Evolutionary conservation across 176 grass and related monocot genomes (phyloP).

Genomic region (Coix lacrymajobi): DNA sequence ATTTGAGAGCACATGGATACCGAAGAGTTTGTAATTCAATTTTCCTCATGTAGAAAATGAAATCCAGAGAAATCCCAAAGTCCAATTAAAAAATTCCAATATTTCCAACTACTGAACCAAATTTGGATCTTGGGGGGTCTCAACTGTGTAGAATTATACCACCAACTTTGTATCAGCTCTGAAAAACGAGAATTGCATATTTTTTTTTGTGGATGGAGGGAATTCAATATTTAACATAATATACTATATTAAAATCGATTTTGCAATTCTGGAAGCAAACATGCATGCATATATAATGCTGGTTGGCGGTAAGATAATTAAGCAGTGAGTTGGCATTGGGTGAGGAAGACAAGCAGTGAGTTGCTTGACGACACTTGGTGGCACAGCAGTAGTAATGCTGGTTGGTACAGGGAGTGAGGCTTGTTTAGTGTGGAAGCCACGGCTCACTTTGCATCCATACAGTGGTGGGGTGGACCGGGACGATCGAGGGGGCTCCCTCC

Average conservation of each 20-base stretch:
- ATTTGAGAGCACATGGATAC: neutral
- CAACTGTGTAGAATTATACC: no score
- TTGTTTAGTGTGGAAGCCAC: constrained; percentile 91
- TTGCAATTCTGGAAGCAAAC: neutral
- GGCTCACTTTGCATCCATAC: neutral
- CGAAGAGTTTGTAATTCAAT: neutral
- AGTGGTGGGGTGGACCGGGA: neutral
- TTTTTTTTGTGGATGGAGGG: no score
- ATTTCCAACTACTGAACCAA: neutral
- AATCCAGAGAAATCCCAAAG: neutral
- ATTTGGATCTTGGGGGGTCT: neutral
- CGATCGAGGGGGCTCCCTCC: neutral
- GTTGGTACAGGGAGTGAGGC: constrained; percentile 59
- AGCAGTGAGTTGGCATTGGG: neutral
- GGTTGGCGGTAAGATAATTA: neutral
- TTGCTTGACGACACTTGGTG: neutral
- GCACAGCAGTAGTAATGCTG: constrained; percentile 38
- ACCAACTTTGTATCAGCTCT: neutral
- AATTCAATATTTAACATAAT: no score
- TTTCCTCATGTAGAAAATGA: neutral
- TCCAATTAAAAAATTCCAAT: neutral
- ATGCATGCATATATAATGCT: neutral
- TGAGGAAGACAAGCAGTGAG: neutral
- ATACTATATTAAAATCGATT: neutral
- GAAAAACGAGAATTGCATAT: no score